Conservation (phyloP, 1,284 basidiomycete genomes). For the Singerocomus inundabilis region DNA sequence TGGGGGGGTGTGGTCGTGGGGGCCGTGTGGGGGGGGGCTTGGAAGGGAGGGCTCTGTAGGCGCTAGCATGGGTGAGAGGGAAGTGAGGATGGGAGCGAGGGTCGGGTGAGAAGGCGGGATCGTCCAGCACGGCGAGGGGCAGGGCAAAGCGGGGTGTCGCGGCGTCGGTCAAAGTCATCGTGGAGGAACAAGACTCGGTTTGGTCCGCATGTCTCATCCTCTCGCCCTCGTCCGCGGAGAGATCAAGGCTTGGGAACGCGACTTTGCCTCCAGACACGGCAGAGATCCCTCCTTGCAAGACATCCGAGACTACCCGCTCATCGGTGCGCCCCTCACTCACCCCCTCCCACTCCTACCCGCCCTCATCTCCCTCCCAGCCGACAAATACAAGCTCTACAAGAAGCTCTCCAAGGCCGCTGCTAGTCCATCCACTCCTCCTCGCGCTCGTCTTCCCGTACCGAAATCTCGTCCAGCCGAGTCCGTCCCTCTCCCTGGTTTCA, state of each 20-base stretch:
- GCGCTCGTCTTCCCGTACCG: constrained; percentile 37
- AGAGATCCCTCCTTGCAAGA: constrained; percentile 74
- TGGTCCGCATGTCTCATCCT: constrained; percentile 41
- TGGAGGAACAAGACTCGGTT: no score
- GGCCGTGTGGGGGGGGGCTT: constrained; percentile 3
- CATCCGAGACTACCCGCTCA: constrained; percentile 64
- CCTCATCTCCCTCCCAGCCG: constrained; percentile 45
- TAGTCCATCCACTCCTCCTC: constrained; percentile 36
- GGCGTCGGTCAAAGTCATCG: no score
- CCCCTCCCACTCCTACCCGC: constrained; percentile 12
- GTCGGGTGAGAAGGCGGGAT: constrained; percentile 58
- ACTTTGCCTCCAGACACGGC: constrained; percentile 60
- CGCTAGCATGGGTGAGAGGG: constrained; percentile 17
- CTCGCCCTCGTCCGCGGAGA: constrained; percentile 60
- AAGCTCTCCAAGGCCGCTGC: constrained; percentile 56
- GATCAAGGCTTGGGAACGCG: constrained; percentile 82
- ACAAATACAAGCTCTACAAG: constrained; percentile 83
- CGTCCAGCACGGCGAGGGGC: constrained; percentile 35
- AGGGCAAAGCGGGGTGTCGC: constrained; percentile 15
- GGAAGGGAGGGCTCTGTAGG: constrained; percentile 13
- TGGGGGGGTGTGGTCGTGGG: no score
- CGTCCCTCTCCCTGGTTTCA: constrained; percentile 51
- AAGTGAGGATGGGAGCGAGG: constrained; percentile 48
- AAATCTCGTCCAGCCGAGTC: constrained; percentile 49
- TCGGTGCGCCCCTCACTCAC: constrained; percentile 54